Percentiles rank a stretch among this genome's conserved stretches.
These are phyloP conservation scores for Arabis alpina DNA, from an alignment of 345 rosid species.

Conservation along the genomic window DNA sequence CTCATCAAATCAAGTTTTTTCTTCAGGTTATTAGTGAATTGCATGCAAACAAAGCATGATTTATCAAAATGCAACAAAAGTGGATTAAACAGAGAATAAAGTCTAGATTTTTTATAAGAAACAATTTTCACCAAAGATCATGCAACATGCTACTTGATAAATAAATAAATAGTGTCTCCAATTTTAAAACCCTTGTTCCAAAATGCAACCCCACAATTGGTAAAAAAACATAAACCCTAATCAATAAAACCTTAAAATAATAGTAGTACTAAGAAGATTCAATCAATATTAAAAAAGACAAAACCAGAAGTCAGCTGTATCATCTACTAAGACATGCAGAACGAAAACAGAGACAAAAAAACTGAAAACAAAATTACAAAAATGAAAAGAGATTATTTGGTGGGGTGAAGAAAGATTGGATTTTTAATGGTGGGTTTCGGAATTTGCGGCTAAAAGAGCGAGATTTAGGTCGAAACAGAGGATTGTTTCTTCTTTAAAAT, in stretches of 20 bases:
- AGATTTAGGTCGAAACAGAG: not conserved
- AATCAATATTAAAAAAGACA: constrained; percentile 25
- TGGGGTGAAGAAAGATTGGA: constrained; percentile 2
- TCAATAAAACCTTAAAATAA: not conserved
- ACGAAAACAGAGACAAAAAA: constrained; percentile 38
- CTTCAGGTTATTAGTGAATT: constrained; percentile 12
- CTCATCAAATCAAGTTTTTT: not conserved
- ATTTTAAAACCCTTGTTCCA: not conserved
- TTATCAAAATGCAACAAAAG: not conserved
- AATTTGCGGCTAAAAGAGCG: not conserved
- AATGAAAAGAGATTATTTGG: not conserved
- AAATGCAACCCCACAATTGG: not conserved
- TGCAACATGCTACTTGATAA: not conserved
- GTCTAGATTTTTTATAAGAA: not conserved
- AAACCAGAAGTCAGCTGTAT: constrained; percentile 14
- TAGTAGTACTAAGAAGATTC: not conserved
- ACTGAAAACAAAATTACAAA: not conserved
- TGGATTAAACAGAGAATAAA: not conserved
- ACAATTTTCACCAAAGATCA: constrained; percentile 22
- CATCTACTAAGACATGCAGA: constrained; percentile 20
- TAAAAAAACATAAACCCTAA: constrained; percentile 46
- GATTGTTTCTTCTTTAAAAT: not conserved
- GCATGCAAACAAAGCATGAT: not conserved
- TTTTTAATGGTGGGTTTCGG: constrained; percentile 33
- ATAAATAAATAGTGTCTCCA: not conserved